phyloP scores from a whole-genome alignment of 495 filamentous ascomycete species.

The Bombardia bombarda region DNA sequence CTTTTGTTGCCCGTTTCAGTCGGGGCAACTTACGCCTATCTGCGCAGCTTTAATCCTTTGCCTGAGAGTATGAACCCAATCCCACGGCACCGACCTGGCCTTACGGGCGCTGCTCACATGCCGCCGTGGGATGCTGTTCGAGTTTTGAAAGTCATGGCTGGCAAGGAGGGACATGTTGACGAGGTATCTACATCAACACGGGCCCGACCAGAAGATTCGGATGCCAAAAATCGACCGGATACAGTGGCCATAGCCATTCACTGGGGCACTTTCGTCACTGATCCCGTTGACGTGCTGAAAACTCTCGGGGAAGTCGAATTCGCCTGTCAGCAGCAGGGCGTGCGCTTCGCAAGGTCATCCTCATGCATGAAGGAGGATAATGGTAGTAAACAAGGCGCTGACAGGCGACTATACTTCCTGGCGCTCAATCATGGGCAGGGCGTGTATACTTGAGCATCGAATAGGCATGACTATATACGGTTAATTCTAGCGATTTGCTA shows the following conservation, averaged over 20 bases:
- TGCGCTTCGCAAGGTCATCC: conserved; percentile 14
- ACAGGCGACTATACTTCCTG: not conserved
- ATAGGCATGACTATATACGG: no score
- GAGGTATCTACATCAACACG: no score
- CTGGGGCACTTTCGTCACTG: conserved; percentile 27
- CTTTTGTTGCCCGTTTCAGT: conserved; percentile 21
- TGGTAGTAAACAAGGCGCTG: no score
- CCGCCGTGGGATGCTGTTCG: conserved; percentile 26
- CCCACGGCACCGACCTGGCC: conserved; percentile 14
- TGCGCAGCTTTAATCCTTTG: conserved; percentile 18
- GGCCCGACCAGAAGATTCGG: not conserved
- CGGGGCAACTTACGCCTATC: conserved; percentile 20
- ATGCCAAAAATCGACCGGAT: not conserved
- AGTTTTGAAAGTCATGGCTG: conserved; percentile 19
- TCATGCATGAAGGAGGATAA: not conserved
- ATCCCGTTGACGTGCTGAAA: conserved; percentile 18
- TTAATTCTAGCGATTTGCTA: no score
- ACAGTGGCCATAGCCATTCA: conserved; percentile 23
- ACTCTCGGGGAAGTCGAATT: conserved; percentile 23
- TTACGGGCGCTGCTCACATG: conserved; percentile 23
- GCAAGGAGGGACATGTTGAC: not conserved
- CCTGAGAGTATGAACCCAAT: conserved; percentile 21
- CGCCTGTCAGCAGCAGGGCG: conserved; percentile 19
- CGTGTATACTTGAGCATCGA: conserved; percentile 2
- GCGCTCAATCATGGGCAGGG: conserved; percentile 10